Evolutionary conservation across 148 eudicot genomes (phyloP), one percentile per base, ranked within the genome.

Genomic region (Vaccinium myrtillus): DNA sequence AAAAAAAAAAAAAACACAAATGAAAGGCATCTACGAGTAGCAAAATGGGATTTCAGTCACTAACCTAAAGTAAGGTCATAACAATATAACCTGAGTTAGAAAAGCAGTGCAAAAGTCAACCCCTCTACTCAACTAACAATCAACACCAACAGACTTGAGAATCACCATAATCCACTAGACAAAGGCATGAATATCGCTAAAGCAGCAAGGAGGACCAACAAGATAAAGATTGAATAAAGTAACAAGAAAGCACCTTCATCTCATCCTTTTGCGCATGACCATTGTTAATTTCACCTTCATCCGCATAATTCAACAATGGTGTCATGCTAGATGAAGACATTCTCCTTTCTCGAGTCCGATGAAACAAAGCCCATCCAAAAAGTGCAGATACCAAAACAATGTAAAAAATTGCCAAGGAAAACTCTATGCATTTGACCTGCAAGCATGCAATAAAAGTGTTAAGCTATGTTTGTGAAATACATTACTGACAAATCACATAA

Each of bases 391-490:
- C 87, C 87, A 90, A 77, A 79, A 93, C 25, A 77, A 91, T 78
- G 81, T 88, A 93, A 78, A 93, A 63, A 65, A 91, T 79, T 82
- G 84, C 87, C 92, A 93, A 82, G 14, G 93, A 89, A 75, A 93
- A 67, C 55, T 93, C 95, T 58, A 93, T 80, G 87, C 95, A 93
- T 83, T 86, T 87, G 74, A 92, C 87, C 95, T 93, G 91, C 87
- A 89, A 82, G 67, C 79, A 87, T 76, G 74, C 82, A 51, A 59
- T 53, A 77, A 82, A 43, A 76, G 65, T 48, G 58, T 51, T 77
- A 51, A 5, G 19, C 80, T 11, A 61, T n/a, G 46, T 21, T 61
- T 25, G n/a, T 61, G 69, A 23, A n/a, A 61, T 48, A 85, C 58
- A 77, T 43, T 16, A 43, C 48, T 48, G 78, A 75, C 78, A 75